phyloP scores from a whole-genome alignment of 2,329 filamentous ascomycete genomes.

The Nothophaeocryptopus gaeumannii region DNA sequence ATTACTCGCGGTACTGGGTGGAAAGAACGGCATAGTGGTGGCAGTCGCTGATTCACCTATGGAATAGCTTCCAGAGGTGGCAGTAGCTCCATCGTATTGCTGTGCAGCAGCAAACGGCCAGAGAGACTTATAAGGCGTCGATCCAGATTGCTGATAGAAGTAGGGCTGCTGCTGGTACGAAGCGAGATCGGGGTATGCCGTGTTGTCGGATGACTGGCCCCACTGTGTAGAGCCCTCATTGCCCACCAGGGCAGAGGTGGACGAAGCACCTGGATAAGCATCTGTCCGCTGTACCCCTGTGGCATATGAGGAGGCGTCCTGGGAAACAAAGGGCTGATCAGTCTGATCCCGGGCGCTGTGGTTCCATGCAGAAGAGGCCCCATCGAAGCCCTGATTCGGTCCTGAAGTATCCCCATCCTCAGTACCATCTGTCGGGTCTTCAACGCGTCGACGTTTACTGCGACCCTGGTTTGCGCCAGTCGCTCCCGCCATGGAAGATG shows the following conservation, averaged over 20 bases:
- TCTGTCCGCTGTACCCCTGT: slow-evolving; percentile 2
- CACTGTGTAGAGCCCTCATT: slow-evolving; percentile 11
- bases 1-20: slow-evolving; percentile 6
- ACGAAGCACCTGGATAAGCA: not conserved
- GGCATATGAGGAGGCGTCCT: slow-evolving; percentile 8
- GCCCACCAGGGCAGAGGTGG: slow-evolving; percentile 6
- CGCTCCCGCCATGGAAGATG: not conserved
- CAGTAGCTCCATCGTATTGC: not conserved
- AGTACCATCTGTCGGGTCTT: slow-evolving; percentile 2
- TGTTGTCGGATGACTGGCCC: slow-evolving; percentile 15
- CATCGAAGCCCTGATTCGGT: not conserved
- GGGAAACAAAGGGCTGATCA: not conserved
- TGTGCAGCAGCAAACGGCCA: slow-evolving; percentile 22
- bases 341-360: slow-evolving; percentile 2
- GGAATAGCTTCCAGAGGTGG: not conserved
- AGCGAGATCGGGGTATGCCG: slow-evolving; percentile 27
- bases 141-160: slow-evolving; percentile 29
- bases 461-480: not conserved
- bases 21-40: slow-evolving; percentile 23
- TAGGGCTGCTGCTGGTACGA: slow-evolving; percentile 31
- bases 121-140: slow-evolving; percentile 24
- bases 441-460: slow-evolving; percentile 14
- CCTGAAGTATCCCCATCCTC: not conserved
- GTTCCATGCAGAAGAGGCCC: slow-evolving; percentile 8
- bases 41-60: slow-evolving; percentile 12